Percentiles rank a stretch among this genome's conserved stretches.
Conservation (phyloP, 148 eudicot species). For the Dysphania ambrosioides region DNA sequence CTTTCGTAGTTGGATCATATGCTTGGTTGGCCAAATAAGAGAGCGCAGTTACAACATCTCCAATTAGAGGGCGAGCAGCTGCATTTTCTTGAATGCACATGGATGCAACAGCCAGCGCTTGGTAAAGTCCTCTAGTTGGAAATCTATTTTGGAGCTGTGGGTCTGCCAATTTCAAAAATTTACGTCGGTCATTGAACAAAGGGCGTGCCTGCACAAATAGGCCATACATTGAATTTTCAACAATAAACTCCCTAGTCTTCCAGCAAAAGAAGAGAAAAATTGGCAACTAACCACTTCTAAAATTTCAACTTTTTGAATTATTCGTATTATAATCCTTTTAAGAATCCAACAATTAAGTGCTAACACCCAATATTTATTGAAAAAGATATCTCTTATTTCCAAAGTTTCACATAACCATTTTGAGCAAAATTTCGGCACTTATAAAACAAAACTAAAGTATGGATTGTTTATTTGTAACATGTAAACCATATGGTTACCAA, state of each 20-base stretch:
- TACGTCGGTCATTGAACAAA: slow-evolving; percentile 63
- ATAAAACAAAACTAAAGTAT: no score
- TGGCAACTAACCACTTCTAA: not conserved
- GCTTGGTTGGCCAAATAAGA: slow-evolving; percentile 80
- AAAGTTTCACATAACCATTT: no score
- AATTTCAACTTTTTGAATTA: not conserved
- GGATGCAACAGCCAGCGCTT: slow-evolving; percentile 85
- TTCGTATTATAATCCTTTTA: no score
- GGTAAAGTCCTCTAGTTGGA: slow-evolving; percentile 77
- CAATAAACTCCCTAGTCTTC: not conserved
- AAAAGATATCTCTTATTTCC: no score
- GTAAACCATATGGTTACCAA: not conserved
- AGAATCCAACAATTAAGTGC: no score
- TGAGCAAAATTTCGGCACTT: no score
- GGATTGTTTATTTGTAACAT: not conserved
- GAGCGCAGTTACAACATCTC: slow-evolving; percentile 90
- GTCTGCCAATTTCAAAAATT: slow-evolving; percentile 64
- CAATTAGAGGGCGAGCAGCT: slow-evolving; percentile 75
- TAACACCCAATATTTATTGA: no score
- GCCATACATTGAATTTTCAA: not conserved
- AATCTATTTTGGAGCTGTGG: slow-evolving; percentile 61
- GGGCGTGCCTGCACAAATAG: slow-evolving; percentile 69
- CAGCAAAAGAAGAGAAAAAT: not conserved
- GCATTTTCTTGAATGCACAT: slow-evolving; percentile 90
- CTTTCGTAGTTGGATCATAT: slow-evolving; percentile 45